These are phyloP conservation scores for Plasmodium vivax DNA, from an alignment of 169 alveolate species.

Conservation along the genomic window DNA sequence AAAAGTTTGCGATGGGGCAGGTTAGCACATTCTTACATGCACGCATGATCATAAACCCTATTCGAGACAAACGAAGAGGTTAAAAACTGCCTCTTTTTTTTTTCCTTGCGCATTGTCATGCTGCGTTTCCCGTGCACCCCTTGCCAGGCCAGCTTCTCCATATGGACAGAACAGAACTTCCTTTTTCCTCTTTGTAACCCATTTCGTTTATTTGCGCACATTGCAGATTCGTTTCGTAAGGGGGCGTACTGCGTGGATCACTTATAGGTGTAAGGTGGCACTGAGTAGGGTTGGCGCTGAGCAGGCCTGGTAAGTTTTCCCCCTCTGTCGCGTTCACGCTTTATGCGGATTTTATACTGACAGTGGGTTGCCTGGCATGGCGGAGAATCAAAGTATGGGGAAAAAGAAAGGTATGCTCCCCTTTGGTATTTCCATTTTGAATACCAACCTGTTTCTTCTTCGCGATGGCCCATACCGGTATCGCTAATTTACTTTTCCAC, in stretches of 20 bases:
- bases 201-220: neutral
- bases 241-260: too few species aligned
- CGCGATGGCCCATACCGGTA: neutral
- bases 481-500: neutral
- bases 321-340: neutral
- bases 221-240: neutral
- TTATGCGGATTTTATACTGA: too few species aligned
- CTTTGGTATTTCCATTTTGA: neutral
- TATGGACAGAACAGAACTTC: neutral
- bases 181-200: neutral
- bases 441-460: neutral
- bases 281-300: too few species aligned
- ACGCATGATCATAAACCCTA: neutral
- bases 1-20: neutral
- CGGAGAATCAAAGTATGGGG: neutral
- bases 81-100: neutral
- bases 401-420: neutral
- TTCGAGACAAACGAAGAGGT: neutral
- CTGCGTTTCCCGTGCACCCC: neutral
- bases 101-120: neutral
- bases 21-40: neutral
- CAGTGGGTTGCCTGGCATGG: neutral
- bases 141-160: neutral
- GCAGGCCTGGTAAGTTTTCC: neutral
- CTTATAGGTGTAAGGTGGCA: too few species aligned